A percentile compares a stretch with the other conserved stretches of the same genome.
These are phyloP conservation scores for Phytophthora sojae DNA, from an alignment of 352 stramenopile species.

Conservation along the genomic window DNA sequence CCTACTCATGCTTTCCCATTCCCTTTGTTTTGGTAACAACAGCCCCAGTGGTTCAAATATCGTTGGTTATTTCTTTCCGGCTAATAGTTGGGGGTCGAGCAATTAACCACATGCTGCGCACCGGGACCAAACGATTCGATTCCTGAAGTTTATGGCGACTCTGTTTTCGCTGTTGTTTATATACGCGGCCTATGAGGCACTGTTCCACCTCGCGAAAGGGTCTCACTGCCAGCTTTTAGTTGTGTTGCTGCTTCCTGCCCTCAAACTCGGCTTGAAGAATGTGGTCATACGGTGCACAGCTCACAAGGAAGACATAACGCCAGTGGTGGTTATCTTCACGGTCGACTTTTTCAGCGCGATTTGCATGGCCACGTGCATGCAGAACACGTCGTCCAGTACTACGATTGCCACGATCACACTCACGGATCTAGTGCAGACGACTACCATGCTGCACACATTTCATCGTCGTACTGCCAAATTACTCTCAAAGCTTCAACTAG, in stretches of 20 bases:
- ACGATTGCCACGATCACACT: slow-evolving; percentile 1
- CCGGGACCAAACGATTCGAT: background rate
- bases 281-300: background rate
- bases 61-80: background rate
- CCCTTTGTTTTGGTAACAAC: background rate
- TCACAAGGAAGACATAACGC: slow-evolving; percentile 26
- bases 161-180: slow-evolving; percentile 10
- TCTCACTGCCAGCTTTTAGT: slow-evolving; percentile 9
- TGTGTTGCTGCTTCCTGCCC: slow-evolving; percentile 19
- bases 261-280: slow-evolving; percentile 36
- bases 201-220: slow-evolving; percentile 3
- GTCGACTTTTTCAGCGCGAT: slow-evolving; percentile 32
- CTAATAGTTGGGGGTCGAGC: background rate
- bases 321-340: slow-evolving; percentile 23
- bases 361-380: slow-evolving; percentile 24
- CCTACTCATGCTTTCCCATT: background rate
- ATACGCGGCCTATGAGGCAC: slow-evolving; percentile 17
- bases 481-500: background rate
- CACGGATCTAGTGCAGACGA: background rate
- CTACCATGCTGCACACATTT: slow-evolving; percentile 3
- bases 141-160: background rate
- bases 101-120: background rate
- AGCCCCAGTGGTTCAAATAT: background rate
- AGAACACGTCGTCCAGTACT: slow-evolving; percentile 7
- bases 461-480: background rate